Conservation (phyloP, 345 rosid genomes). For the Corchorus olitorius region DNA sequence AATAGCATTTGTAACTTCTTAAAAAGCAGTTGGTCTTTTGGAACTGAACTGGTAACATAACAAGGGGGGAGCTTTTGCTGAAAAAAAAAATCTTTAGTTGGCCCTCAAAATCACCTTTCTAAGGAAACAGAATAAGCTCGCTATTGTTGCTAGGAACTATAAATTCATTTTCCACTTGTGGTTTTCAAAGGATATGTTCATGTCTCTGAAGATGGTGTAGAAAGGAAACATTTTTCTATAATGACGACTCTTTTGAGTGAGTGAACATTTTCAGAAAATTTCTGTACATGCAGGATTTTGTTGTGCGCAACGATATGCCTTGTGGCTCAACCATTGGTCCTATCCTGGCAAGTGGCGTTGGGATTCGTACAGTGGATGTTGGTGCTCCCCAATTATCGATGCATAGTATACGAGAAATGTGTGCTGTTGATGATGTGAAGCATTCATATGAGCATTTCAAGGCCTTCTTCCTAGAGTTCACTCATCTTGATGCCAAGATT, state of each 20-base stretch:
- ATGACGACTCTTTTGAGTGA: background rate
- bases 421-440: slow-evolving; percentile 80
- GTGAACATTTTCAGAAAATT: background rate
- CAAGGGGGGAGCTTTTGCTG: background rate
- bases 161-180: background rate
- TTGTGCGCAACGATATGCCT: slow-evolving; percentile 90
- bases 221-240: background rate
- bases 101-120: background rate
- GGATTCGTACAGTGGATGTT: slow-evolving; percentile 92
- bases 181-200: background rate
- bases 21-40: background rate
- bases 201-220: background rate
- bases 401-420: slow-evolving; percentile 99
- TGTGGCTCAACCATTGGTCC: slow-evolving; percentile 99
- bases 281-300: slow-evolving; percentile 68
- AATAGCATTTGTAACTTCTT: slow-evolving; percentile 1
- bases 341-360: slow-evolving; percentile 89
- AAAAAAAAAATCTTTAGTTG: background rate
- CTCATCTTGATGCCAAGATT: slow-evolving; percentile 69
- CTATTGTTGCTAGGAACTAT: background rate
- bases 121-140: background rate
- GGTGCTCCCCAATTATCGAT: slow-evolving; percentile 96
- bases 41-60: background rate
- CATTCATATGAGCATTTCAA: slow-evolving; percentile 88
- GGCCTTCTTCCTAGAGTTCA: slow-evolving; percentile 75